Conservation (phyloP, 2,329 filamentous ascomycete species). For the Ophiocordyceps camponoti-saundersi region DNA sequence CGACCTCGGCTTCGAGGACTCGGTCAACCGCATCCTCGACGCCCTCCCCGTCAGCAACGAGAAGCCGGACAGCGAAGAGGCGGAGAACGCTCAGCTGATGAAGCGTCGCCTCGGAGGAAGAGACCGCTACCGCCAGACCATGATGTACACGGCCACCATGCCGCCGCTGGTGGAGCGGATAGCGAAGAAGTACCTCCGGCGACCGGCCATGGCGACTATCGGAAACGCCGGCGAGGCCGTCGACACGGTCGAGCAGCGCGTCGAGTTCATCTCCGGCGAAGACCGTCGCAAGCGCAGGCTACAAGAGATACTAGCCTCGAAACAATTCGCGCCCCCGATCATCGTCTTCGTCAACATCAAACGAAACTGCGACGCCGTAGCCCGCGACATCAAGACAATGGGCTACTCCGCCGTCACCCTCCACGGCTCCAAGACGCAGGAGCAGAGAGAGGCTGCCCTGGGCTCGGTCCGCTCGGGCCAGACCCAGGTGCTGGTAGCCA, state of each 20-base stretch:
- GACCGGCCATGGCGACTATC: conserved; percentile 86
- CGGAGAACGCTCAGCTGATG: conserved; percentile 79
- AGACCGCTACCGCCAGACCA: conserved; percentile 83
- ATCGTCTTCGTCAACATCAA: conserved; percentile 99
- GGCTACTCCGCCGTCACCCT: conserved; percentile 81
- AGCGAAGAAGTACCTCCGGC: conserved; percentile 86
- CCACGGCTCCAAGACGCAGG: conserved; percentile 92
- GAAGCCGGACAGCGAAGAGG: conserved; percentile 86
- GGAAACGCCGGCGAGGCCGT: conserved; percentile 91
- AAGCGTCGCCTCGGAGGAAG: conserved; percentile 55
- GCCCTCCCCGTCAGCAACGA: conserved; percentile 84
- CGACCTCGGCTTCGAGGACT: conserved; percentile 92
- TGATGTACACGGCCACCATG: conserved; percentile 99
- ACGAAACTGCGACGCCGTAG: conserved; percentile 91
- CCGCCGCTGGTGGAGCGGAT: conserved; percentile 82
- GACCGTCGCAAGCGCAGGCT: conserved; percentile 94
- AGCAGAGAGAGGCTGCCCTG: conserved; percentile 88
- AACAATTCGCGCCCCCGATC: conserved; percentile 73
- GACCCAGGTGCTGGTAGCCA: conserved; percentile 83
- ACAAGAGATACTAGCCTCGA: conserved; percentile 69
- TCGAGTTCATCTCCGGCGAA: conserved; percentile 79
- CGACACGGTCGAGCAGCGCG: conserved; percentile 92
- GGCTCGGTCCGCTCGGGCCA: conserved; percentile 65
- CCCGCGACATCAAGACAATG: conserved; percentile 84
- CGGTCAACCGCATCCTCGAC: conserved; percentile 92